phyloP scores from a whole-genome alignment of 495 filamentous ascomycete genomes.

The Lichina pygmaea region DNA sequence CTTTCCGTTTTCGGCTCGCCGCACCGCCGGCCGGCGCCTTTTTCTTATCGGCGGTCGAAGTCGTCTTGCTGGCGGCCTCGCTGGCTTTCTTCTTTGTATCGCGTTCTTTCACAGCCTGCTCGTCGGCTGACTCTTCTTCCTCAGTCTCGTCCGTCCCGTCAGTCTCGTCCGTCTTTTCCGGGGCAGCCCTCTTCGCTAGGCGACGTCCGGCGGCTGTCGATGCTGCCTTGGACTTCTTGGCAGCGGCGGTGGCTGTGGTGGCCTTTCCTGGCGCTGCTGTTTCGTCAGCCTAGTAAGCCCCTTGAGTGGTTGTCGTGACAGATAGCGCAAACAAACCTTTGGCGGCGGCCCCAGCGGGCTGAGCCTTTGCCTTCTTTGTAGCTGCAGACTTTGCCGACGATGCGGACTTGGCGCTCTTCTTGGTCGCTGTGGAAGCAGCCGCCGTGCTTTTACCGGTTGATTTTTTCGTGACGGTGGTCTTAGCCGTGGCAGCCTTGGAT shows the following conservation, averaged over 20 bases:
- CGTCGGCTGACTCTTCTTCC: slow-evolving; percentile 3
- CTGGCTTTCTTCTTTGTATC: slow-evolving; percentile 1
- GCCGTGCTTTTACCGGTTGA: neutral
- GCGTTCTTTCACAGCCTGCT: neutral
- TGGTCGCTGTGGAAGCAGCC: neutral
- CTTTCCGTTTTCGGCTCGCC: neutral
- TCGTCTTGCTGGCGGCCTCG: slow-evolving; percentile 1
- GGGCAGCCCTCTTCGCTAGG: slow-evolving; percentile 2
- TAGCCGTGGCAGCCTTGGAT: neutral
- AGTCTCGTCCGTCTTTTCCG: neutral
- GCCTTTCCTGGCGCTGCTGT: slow-evolving; percentile 1
- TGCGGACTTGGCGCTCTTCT: neutral
- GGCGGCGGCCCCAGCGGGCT: neutral
- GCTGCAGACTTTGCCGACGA: neutral
- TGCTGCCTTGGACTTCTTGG: neutral
- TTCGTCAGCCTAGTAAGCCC: no score
- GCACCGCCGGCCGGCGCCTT: neutral
- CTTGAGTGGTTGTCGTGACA: neutral
- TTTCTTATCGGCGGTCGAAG: neutral
- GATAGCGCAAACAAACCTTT: neutral
- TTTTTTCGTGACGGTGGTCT: neutral
- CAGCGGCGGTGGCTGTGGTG: neutral
- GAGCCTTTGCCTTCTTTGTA: slow-evolving; percentile 1
- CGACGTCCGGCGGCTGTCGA: neutral
- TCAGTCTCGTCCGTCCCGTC: slow-evolving; percentile 2